A percentile compares a stretch with the other conserved stretches of the same genome.
Conservation (phyloP, 177 flowering plant genomes). For the Vitis hybrid region DNA sequence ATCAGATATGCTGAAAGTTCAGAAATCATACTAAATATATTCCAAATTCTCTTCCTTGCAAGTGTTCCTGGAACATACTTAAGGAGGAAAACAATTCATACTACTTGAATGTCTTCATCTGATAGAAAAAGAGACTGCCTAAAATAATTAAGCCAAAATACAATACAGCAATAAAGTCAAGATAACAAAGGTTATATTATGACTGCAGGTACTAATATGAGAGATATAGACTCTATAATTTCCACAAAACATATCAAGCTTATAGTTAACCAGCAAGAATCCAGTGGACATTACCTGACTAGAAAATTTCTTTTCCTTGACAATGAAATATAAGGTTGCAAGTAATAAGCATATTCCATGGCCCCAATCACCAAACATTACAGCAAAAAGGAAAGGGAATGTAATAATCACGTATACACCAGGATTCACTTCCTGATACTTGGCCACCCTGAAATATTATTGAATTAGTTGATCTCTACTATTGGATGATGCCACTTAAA, state of each 20-base stretch:
- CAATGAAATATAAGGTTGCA: constrained; percentile 52
- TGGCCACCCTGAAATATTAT: constrained; percentile 62
- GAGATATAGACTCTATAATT: background rate
- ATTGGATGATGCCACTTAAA: background rate
- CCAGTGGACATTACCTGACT: constrained; percentile 45
- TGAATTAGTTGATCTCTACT: background rate
- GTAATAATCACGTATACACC: constrained; percentile 75
- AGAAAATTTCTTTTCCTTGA: constrained; percentile 62
- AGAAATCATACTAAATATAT: background rate
- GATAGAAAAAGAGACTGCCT: background rate
- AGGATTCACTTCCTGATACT: constrained; percentile 88
- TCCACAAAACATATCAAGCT: no score
- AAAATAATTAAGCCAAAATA: background rate
- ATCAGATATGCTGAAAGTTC: background rate
- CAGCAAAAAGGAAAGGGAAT: constrained; percentile 87
- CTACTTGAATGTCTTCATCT: background rate
- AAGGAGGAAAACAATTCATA: background rate
- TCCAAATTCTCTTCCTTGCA: background rate
- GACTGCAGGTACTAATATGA: background rate
- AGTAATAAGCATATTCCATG: constrained; percentile 83
- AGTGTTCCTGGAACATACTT: background rate
- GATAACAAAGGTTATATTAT: background rate
- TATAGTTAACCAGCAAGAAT: no score
- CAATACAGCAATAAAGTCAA: background rate
- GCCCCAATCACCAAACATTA: constrained; percentile 97